phyloP scores from a whole-genome alignment of 2,329 filamentous ascomycete genomes.

The Diplodia mutila region DNA sequence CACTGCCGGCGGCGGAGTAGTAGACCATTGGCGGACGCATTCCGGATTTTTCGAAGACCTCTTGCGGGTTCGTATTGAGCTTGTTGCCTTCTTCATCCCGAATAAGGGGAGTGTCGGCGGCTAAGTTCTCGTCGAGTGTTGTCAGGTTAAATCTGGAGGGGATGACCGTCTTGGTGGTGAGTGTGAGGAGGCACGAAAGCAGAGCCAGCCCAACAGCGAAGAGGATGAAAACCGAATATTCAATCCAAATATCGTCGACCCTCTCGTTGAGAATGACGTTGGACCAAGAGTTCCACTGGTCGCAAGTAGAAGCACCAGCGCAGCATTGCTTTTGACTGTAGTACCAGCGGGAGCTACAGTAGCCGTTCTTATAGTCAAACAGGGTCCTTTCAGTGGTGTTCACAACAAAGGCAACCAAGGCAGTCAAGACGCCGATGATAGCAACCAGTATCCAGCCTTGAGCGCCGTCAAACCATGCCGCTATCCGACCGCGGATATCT shows the following conservation, averaged over 20 bases:
- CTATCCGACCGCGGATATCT: slow-evolving; percentile 79
- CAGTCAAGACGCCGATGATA: slow-evolving; percentile 83
- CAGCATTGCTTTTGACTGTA: slow-evolving; percentile 72
- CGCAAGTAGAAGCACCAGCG: slow-evolving; percentile 57
- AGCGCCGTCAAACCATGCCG: slow-evolving; percentile 78
- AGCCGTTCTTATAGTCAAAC: slow-evolving; percentile 91
- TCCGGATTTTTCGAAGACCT: slow-evolving; percentile 44
- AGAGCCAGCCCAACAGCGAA: slow-evolving; percentile 72
- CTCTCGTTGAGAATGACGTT: slow-evolving; percentile 57
- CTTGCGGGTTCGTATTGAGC: slow-evolving; percentile 47
- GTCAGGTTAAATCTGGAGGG: slow-evolving; percentile 84
- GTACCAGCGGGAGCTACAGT: slow-evolving; percentile 74
- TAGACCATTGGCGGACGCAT: slow-evolving; percentile 77
- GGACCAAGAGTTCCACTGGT: slow-evolving; percentile 68
- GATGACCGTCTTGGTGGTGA: slow-evolving; percentile 91
- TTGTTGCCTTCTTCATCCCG: slow-evolving; percentile 48
- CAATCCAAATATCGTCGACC: slow-evolving; percentile 62
- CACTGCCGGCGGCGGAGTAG: slow-evolving; percentile 93
- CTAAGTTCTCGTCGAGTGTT: slow-evolving; percentile 91
- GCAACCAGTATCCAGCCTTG: slow-evolving; percentile 96
- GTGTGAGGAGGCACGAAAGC: slow-evolving; percentile 75
- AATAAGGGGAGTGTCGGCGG: slow-evolving; percentile 55
- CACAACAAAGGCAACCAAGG: slow-evolving; percentile 83
- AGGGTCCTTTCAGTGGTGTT: slow-evolving; percentile 83
- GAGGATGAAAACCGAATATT: slow-evolving; percentile 75